These are phyloP conservation scores for Hypomyces rosellus DNA, from an alignment of 2,329 filamentous ascomycete species.

Conservation along the genomic window DNA sequence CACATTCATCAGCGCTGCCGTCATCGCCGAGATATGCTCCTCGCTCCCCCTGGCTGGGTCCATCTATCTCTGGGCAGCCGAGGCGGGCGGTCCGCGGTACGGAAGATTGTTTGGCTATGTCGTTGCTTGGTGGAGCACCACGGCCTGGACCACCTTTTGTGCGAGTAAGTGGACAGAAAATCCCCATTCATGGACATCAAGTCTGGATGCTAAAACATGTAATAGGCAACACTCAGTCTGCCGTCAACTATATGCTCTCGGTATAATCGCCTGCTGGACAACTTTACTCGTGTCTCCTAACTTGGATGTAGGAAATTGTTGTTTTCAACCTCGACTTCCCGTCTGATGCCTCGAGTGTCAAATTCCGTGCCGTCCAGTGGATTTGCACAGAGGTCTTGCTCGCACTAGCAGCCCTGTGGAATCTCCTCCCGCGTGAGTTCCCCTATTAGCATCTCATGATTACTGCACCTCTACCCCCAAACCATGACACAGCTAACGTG, in stretches of 20 bases:
- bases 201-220: background rate
- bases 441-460: background rate
- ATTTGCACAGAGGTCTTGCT: constrained; percentile 48
- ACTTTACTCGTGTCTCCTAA: background rate
- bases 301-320: constrained; percentile 42
- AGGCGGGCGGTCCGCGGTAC: constrained; percentile 48
- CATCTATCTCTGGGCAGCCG: constrained; percentile 57
- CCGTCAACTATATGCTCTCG: constrained; percentile 47
- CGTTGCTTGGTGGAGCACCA: constrained; percentile 60
- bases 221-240: constrained; percentile 42
- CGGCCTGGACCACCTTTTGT: constrained; percentile 55
- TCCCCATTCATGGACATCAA: no score
- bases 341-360: constrained; percentile 44
- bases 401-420: constrained; percentile 42
- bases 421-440: constrained; percentile 43
- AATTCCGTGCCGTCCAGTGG: constrained; percentile 56
- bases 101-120: constrained; percentile 52
- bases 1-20: constrained; percentile 54
- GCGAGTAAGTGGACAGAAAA: constrained; percentile 31
- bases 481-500: no score
- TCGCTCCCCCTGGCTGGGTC: constrained; percentile 52
- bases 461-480: background rate
- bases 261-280: constrained; percentile 23
- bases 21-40: constrained; percentile 55
- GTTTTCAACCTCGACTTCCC: constrained; percentile 52